Base-by-base conservation (phyloP, 208 protist genomes). In the Wallacemonas rigidus region DNA sequence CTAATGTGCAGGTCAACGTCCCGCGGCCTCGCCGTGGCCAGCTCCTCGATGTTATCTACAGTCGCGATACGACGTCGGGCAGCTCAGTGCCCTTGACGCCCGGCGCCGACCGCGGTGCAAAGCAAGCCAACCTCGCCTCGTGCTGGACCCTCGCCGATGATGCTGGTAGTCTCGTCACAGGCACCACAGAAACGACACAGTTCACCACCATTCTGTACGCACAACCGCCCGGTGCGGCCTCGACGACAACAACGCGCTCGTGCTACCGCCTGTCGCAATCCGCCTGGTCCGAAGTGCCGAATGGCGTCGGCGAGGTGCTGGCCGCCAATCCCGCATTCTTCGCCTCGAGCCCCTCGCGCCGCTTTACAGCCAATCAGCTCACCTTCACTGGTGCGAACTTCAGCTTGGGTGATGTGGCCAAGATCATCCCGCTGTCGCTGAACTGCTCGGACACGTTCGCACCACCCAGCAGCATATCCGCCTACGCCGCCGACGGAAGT, bases 311-410 rank as follows among this genome's bases (percentile, higher is more conserved):
- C 39, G 64, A 12, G 12, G 65, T 97, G 11, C 74, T 92, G 45
- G 71, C 93, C 11, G 93, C 93, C 11, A 97, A 97, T 71, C 92
- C 92, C 3, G 15, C 64, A 6, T 50, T 35, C 69, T 97, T 97
- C 67, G 74, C 78, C 38, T 85, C 85, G 9, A 67, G 69, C n/a
- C 85, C 91, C 4, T 38, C 55, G 11, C 60, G 60, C 35, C 60
- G 60, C 40, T 48, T 51, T 41, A 65, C 79, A 1, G 76, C 88
- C 3, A 92, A 90, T 67, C 67, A 71, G 50, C 72, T 97, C 41
- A 55, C 65, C 62, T 92, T 97, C 67, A 56, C 67, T 48, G 93
- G 93, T 26, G 75, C 51, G 8, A 81, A 81, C 43, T 74, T 97
- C 12, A 72, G 86, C 47, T 57, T 48, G 14, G 56, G 68, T 17